Percentiles rank a stretch among this genome's conserved stretches.
Evolutionary conservation across 2,329 filamentous ascomycete species (phyloP).

Genomic region (Cryphonectria nitschkei): DNA sequence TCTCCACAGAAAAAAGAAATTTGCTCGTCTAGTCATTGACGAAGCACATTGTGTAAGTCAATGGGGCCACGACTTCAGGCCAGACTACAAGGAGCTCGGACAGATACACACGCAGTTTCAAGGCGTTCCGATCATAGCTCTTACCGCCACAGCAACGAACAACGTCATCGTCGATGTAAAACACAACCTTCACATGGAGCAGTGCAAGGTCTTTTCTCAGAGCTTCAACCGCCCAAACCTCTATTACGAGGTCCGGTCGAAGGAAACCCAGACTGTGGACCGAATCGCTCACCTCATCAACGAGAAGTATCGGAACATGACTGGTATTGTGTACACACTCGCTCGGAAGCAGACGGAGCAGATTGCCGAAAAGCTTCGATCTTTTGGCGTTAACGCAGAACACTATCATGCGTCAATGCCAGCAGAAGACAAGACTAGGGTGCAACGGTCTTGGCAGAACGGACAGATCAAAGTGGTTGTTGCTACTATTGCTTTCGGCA

Average conservation of each 20-base stretch:
- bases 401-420: slow-evolving; percentile 87
- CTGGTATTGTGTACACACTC: slow-evolving; percentile 91
- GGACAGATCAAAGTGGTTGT: slow-evolving; percentile 86
- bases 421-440: slow-evolving; percentile 65
- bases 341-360: slow-evolving; percentile 82
- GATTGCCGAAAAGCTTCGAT: slow-evolving; percentile 70
- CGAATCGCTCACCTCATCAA: slow-evolving; percentile 71
- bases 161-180: slow-evolving; percentile 92
- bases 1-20: slow-evolving; percentile 70
- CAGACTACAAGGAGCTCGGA: slow-evolving; percentile 89
- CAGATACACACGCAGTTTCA: slow-evolving; percentile 73
- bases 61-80: slow-evolving; percentile 98
- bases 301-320: slow-evolving; percentile 68
- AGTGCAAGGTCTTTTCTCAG: slow-evolving; percentile 80
- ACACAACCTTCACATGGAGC: slow-evolving; percentile 81
- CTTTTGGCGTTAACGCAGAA: slow-evolving; percentile 70
- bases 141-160: slow-evolving; percentile 93
- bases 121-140: slow-evolving; percentile 85
- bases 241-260: slow-evolving; percentile 80
- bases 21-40: slow-evolving; percentile 93
- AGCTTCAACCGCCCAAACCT: slow-evolving; percentile 98
- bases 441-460: slow-evolving; percentile 83
- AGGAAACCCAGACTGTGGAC: slow-evolving; percentile 61
- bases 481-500: slow-evolving; percentile 97
- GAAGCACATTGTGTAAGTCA: slow-evolving; percentile 99